These are phyloP conservation scores for Effrenium voratum DNA, from an alignment of 73 alveolate genomes.

Conservation along the genomic window DNA sequence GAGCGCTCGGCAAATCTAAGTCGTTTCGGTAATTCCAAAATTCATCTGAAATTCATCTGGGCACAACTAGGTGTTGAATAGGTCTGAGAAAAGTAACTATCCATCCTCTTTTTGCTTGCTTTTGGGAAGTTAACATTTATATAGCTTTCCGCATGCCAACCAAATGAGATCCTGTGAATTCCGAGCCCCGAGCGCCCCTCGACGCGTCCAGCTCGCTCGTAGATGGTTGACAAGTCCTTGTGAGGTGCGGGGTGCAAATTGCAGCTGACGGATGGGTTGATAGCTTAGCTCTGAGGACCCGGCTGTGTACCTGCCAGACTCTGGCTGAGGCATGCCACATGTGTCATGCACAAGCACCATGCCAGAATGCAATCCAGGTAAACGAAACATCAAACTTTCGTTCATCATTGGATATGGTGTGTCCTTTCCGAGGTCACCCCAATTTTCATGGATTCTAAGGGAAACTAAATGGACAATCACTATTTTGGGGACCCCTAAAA, in stretches of 20 bases:
- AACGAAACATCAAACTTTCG: no score
- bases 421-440: no score
- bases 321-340: no score
- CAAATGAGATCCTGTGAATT: constrained; percentile 97
- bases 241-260: neutral
- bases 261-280: neutral
- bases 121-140: neutral
- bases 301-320: constrained; percentile 37
- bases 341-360: no score
- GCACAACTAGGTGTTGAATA: neutral
- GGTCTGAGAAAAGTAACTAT: no score
- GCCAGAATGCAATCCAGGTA: no score
- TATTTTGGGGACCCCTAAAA: no score
- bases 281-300: neutral
- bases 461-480: no score
- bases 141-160: neutral
- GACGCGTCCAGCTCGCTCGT: constrained; percentile 99
- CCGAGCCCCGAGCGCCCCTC: constrained; percentile 96
- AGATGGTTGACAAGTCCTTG: constrained; percentile 99
- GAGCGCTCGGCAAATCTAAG: no score
- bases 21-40: neutral
- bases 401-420: no score
- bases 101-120: neutral
- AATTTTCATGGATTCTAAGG: no score
- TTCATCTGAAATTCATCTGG: neutral